A percentile compares a stretch with the other conserved stretches of the same genome.
Evolutionary conservation across 345 rosid species (phyloP).

Genomic region (Boechera divaricarpa): DNA sequence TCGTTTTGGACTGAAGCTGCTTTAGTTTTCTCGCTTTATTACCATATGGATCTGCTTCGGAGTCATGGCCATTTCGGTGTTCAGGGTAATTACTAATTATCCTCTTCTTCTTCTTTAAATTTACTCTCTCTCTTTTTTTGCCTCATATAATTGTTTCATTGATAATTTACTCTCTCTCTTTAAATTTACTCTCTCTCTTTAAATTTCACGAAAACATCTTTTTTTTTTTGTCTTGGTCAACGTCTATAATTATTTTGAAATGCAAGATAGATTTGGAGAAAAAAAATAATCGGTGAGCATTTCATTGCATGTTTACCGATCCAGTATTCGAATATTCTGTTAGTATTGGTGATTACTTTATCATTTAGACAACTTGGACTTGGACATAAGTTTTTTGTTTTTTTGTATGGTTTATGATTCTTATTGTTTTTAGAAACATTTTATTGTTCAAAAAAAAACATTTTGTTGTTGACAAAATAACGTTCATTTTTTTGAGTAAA

Average conservation of each 20-base stretch:
- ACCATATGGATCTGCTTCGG: slow-evolving; percentile 75
- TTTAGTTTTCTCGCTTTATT: slow-evolving; percentile 64
- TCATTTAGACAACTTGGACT: slow-evolving; percentile 1
- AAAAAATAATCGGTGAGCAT: not conserved
- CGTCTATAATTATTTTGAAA: slow-evolving; percentile 30
- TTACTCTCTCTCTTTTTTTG: not conserved
- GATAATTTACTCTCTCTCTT: not conserved
- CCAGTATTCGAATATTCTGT: slow-evolving; percentile 38
- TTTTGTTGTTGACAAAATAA: not conserved
- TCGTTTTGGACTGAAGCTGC: slow-evolving; percentile 94
- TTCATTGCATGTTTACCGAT: slow-evolving; percentile 23
- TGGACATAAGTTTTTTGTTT: not conserved
- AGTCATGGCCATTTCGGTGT: slow-evolving; percentile 69
- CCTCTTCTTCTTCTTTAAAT: not conserved
- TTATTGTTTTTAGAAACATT: not conserved
- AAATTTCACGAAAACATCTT: not conserved
- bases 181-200: not conserved
- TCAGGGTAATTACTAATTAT: slow-evolving; percentile 51
- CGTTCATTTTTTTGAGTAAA: not conserved
- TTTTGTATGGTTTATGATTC: slow-evolving; percentile 20
- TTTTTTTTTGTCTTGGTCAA: slow-evolving; percentile 23
- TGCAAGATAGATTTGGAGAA: not conserved
- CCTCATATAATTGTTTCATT: not conserved
- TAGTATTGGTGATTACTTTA: slow-evolving; percentile 10
- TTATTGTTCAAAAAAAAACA: not conserved